phyloP scores from a whole-genome alignment of 2,329 filamentous ascomycete genomes.

The Xylaria sp. region DNA sequence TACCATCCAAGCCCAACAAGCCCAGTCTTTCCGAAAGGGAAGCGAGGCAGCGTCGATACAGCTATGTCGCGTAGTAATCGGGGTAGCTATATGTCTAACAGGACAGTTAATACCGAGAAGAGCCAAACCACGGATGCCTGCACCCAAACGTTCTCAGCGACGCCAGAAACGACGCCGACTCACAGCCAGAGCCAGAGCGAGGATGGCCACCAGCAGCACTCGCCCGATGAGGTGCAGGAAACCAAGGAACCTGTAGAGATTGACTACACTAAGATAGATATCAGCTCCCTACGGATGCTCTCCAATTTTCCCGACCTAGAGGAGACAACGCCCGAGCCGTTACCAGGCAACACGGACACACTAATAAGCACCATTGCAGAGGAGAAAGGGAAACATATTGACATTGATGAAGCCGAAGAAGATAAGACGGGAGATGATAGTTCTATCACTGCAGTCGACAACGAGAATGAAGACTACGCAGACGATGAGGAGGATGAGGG shows the following conservation, averaged over 20 bases:
- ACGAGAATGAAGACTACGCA: constrained; percentile 27
- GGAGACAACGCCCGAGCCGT: constrained; percentile 42
- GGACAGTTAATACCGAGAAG: constrained; percentile 67
- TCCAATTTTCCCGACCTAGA: constrained; percentile 56
- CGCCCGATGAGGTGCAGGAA: constrained; percentile 56
- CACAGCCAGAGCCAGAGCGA: constrained; percentile 62
- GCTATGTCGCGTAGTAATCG: constrained; percentile 69
- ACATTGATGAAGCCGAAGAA: constrained; percentile 9
- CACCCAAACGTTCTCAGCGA: constrained; percentile 69
- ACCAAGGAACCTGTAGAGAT: constrained; percentile 61
- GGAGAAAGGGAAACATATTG: constrained; percentile 13
- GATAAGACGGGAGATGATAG: constrained; percentile 21
- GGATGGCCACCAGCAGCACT: constrained; percentile 59
- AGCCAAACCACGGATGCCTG: constrained; percentile 77
- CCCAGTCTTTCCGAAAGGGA: constrained; percentile 69
- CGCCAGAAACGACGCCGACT: constrained; percentile 61
- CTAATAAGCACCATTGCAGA: neutral
- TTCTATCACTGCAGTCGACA: constrained; percentile 15
- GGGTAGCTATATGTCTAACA: constrained; percentile 79
- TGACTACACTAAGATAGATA: constrained; percentile 70
- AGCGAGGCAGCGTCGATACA: constrained; percentile 77
- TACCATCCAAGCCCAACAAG: constrained; percentile 82
- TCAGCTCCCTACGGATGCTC: constrained; percentile 60
- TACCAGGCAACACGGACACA: constrained; percentile 35
- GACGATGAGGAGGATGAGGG: constrained; percentile 33